Evolutionary conservation across 768 basidiomycete genomes (phyloP).

Genomic region (Termitomyces sp.): DNA sequence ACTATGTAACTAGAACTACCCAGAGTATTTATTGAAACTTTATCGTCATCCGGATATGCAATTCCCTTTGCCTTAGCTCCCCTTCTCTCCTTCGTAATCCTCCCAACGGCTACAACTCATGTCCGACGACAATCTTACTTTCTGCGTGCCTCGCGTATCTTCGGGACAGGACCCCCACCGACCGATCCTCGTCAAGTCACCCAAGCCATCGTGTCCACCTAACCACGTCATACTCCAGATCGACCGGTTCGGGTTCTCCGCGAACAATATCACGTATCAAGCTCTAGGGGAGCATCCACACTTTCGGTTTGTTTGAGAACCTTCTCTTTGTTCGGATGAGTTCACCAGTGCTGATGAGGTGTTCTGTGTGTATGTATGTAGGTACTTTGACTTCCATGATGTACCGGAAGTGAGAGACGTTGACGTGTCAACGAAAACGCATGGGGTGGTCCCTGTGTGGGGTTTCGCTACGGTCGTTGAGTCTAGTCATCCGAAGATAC

Average conservation of each 20-base stretch:
- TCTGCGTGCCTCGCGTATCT: constrained; percentile 32
- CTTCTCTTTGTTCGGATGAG: not conserved
- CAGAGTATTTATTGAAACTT: too few relatives aligned
- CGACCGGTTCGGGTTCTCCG: constrained; percentile 69
- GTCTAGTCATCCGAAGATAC: constrained; percentile 49
- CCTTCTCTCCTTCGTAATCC: not conserved
- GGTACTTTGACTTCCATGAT: constrained; percentile 68
- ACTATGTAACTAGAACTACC: too few relatives aligned
- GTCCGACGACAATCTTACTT: constrained; percentile 21
- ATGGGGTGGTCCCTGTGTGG: constrained; percentile 72
- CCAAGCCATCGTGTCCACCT: constrained; percentile 26
- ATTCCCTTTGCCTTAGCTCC: not conserved
- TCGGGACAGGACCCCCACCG: constrained; percentile 24
- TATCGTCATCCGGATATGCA: not conserved
- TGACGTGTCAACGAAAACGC: constrained; percentile 42
- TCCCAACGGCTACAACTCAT: not conserved
- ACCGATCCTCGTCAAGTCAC: constrained; percentile 23
- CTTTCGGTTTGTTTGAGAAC: constrained; percentile 36
- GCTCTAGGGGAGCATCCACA: constrained; percentile 49
- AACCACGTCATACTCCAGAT: constrained; percentile 56
- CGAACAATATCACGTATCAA: constrained; percentile 74
- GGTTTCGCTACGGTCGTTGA: constrained; percentile 60
- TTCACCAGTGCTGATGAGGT: not conserved
- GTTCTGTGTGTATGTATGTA: constrained; percentile 19
- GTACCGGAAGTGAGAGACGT: constrained; percentile 39